Base-by-base conservation (phyloP, 257 asterid species). In the Forsythia viridissima region DNA sequence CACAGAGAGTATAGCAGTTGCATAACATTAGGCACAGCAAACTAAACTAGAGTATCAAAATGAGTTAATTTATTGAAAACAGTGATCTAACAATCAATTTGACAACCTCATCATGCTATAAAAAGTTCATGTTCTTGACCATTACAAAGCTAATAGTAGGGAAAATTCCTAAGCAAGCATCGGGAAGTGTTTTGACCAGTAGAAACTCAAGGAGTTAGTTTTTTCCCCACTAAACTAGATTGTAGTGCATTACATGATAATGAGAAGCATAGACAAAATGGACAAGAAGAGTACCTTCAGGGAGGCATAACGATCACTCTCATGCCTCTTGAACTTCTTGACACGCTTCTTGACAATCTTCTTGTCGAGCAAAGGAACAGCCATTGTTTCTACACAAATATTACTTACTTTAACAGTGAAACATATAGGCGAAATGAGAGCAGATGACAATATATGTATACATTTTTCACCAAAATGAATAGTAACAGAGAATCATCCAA, bases 251-350 rank as follows among this genome's bases (percentile, higher is more conserved):
- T 18, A 5, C 55, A 5, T 18, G 63, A 18, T 16, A 18, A 52
- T 18, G 21, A 52, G 3, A 18, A 16, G 34, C n/a, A 63, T 21
- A 0, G 39, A 63, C 7, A 63, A 63, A 24, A 11, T 6, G 37
- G 36, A 21, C 5, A 0, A 9, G 69, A 3, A 20, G 16, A 20
- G 12, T 59, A 90, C 94, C 88, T 90, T 88, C 66, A 90, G 85
- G 57, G 86, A 85, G 76, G 81, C 79, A 42, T 80, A 82, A 63
- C 88, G 70, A 66, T 87, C 90, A 76, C 88, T 82, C 41, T 87
- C 88, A 65, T 87, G 87, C 81, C 90, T 84, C 87, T 82, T 87
- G 79, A 87, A 87, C 75, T 84, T 73, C 88, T 87, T 87, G 81
- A 80, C 85, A 21, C 88, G 85, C 82, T 87, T 87, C 85, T 87